phyloP scores from a whole-genome alignment of 495 filamentous ascomycete genomes.

The Xylaria curta region DNA sequence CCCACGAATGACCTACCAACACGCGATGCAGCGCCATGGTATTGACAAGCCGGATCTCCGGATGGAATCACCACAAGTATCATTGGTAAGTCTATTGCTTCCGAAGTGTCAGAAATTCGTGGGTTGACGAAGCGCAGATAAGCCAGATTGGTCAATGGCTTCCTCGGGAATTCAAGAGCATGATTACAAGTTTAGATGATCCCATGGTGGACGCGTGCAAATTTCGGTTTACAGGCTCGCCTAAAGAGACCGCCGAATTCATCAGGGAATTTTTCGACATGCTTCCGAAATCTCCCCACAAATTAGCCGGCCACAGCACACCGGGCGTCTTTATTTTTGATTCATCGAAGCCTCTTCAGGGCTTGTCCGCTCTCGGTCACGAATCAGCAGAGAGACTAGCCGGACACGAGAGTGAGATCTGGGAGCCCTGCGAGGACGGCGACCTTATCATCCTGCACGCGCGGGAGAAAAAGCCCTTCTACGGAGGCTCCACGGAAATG shows the following conservation, averaged over 20 bases:
- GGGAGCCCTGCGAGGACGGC: constrained; percentile 58
- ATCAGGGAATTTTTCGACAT: constrained; percentile 71
- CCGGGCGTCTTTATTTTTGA: constrained; percentile 81
- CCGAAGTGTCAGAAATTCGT: background rate
- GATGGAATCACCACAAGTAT: constrained; percentile 39
- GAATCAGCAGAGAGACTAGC: constrained; percentile 52
- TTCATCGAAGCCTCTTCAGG: constrained; percentile 69
- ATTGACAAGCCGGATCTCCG: constrained; percentile 92
- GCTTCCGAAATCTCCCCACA: constrained; percentile 62
- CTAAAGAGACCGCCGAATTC: constrained; percentile 61
- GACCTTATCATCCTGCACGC: constrained; percentile 84
- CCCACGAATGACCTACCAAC: constrained; percentile 65
- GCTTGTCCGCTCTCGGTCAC: constrained; percentile 77
- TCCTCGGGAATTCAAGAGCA: constrained; percentile 68
- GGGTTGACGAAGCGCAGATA: constrained; percentile 57
- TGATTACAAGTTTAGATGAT: constrained; percentile 68
- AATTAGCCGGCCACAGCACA: constrained; percentile 68
- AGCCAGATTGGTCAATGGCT: constrained; percentile 65
- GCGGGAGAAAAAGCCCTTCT: constrained; percentile 64
- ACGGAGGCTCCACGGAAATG: constrained; percentile 76
- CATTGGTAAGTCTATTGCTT: constrained; percentile 45
- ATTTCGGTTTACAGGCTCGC: constrained; percentile 52
- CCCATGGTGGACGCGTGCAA: constrained; percentile 77
- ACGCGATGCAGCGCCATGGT: constrained; percentile 82
- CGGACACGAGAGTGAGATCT: constrained; percentile 32